Base-by-base conservation (phyloP, 208 protist genomes). In the Angomonas desouzai region DNA sequence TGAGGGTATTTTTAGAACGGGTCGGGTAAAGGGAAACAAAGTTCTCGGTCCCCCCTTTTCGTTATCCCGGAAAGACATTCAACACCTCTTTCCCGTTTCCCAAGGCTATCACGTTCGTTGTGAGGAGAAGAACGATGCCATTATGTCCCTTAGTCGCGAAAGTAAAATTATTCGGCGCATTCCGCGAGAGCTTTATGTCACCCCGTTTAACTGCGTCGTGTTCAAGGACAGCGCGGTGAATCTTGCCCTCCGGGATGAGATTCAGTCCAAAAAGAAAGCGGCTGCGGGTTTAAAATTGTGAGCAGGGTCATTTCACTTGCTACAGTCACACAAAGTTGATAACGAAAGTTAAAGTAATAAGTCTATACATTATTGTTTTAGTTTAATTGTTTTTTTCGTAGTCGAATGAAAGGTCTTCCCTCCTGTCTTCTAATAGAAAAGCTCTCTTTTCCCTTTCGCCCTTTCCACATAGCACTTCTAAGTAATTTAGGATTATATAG, bases 1-100 rank as follows among this genome's bases (percentile, higher is more conserved):
- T 16, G 90, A 96, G 71, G 90, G 90, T 27, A 87, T 86, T 47
- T 96, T 88, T 65, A 82, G 87, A 55, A 96, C 90, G 0, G 90
- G 87, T 0, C 72, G 90, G 1, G 87, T 96, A 51, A 79, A 77
- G 43, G 85, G 83, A 25, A 96, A 93, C 69, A 87, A 81, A 64
- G n/a, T 81, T 62, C 55, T 38, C 18, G 90, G 90, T 23, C 90
- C 90, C 30, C 90, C 90, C 3, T 96, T 79, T 66, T 62, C 76
- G 2, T 55, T 96, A 11, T 91, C 86, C 11, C 62, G 61, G 48
- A 76, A 66, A 56, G 83, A 96, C 48, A 65, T 96, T n/a, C 55
- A 85, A 61, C 62, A 85, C 33, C 78, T 92, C n/a, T 96, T 92
- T 53, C 83, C 85, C 1, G 32, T 23, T 2, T 48, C 48, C 1